Percentiles rank a stretch among this genome's conserved stretches.
Evolutionary conservation across 2,329 filamentous ascomycete genomes (phyloP).

Genomic region (Aspergillus tubingensis): DNA sequence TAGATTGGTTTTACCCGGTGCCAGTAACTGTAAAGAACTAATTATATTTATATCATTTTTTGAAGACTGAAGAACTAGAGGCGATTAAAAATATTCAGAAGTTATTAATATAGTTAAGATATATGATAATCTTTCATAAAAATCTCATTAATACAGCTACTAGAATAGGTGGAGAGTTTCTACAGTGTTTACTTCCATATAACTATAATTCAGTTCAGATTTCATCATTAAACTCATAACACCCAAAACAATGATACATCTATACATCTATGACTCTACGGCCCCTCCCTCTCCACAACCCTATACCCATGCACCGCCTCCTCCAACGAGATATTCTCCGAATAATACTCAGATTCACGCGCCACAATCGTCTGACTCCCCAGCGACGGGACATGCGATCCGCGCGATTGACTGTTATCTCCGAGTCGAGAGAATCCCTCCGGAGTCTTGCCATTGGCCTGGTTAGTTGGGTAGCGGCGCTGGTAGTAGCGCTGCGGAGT

Average conservation of each 20-base stretch:
- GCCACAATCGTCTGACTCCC: neutral
- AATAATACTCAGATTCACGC: neutral
- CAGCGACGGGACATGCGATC: neutral
- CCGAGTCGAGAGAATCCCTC: conserved; percentile 9
- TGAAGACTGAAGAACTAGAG: too few relatives aligned
- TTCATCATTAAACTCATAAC: neutral
- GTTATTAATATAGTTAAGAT: too few relatives aligned
- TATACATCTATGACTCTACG: neutral
- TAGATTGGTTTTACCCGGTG: too few relatives aligned
- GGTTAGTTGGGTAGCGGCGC: conserved; percentile 1
- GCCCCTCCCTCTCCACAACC: neutral
- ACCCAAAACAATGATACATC: neutral
- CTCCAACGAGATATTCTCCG: neutral
- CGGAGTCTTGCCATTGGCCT: conserved; percentile 1
- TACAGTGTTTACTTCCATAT: too few relatives aligned
- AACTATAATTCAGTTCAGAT: neutral
- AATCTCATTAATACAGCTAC: too few relatives aligned
- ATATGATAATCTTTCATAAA: too few relatives aligned
- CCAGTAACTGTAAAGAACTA: too few relatives aligned
- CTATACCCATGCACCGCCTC: neutral
- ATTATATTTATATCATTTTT: too few relatives aligned
- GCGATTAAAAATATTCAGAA: too few relatives aligned
- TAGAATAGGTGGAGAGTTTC: too few relatives aligned
- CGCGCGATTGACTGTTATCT: neutral
- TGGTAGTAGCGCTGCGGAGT: neutral